Conservation (phyloP, 2,329 filamentous ascomycete genomes). For the Didymella exigua region DNA sequence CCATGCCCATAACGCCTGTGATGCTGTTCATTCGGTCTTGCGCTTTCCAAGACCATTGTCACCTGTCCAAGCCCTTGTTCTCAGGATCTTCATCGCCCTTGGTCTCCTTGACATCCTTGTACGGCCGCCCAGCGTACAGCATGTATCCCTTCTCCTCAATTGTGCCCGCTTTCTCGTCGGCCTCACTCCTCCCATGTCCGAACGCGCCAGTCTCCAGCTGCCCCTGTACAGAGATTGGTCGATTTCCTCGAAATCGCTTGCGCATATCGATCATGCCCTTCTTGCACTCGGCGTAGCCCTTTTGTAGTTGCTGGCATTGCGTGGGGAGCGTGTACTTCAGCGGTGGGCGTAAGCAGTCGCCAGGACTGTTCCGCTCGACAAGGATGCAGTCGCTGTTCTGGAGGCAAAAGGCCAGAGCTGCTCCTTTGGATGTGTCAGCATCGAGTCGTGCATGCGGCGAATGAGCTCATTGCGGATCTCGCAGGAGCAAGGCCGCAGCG, state of each 20-base stretch:
- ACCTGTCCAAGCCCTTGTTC: slow-evolving; percentile 26
- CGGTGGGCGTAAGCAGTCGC: slow-evolving; percentile 85
- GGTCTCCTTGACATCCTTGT: slow-evolving; percentile 37
- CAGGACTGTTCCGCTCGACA: slow-evolving; percentile 82
- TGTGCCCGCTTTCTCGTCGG: slow-evolving; percentile 42
- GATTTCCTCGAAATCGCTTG: slow-evolving; percentile 94
- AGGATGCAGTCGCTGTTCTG: slow-evolving; percentile 97
- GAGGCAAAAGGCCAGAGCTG: slow-evolving; percentile 90
- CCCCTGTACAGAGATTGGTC: slow-evolving; percentile 65
- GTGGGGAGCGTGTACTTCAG: slow-evolving; percentile 81
- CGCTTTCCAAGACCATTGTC: neutral
- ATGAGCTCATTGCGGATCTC: too few relatives aligned
- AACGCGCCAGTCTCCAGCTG: slow-evolving; percentile 44
- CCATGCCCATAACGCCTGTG: slow-evolving; percentile 16
- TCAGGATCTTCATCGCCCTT: slow-evolving; percentile 39
- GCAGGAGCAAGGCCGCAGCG: too few relatives aligned
- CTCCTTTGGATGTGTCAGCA: slow-evolving; percentile 62
- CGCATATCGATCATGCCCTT: slow-evolving; percentile 98
- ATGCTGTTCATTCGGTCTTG: neutral
- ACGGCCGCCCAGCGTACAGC: slow-evolving; percentile 45
- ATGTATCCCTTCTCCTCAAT: slow-evolving; percentile 49
- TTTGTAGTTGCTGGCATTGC: slow-evolving; percentile 90
- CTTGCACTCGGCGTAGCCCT: slow-evolving; percentile 90
- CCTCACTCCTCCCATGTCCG: slow-evolving; percentile 34
- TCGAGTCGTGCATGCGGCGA: too few relatives aligned